A percentile compares a stretch with the other conserved stretches of the same genome.
These are phyloP conservation scores for Nowakowskiella sp. DNA, from an alignment of 192 early-diverging fungal genomes.

Conservation along the genomic window DNA sequence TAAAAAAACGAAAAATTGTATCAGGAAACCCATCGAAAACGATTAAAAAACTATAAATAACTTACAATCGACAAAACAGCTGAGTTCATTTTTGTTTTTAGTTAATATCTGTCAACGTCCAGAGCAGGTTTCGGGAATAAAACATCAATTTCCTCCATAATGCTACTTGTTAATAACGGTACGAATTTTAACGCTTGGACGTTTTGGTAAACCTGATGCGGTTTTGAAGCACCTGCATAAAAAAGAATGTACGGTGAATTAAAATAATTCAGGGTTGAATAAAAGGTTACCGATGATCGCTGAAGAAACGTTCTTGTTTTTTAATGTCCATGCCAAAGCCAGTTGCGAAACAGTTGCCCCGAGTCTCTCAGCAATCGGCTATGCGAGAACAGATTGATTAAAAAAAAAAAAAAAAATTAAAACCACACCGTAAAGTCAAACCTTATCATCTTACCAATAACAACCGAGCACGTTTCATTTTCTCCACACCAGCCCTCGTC, in stretches of 20 bases:
- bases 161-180: constrained; percentile 55
- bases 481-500: too few relatives aligned
- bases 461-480: too few relatives aligned
- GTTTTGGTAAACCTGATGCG: constrained; percentile 68
- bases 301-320: constrained; percentile 48
- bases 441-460: constrained; percentile 4
- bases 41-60: too few relatives aligned
- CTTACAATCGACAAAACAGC: too few relatives aligned
- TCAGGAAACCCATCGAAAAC: too few relatives aligned
- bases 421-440: too few relatives aligned
- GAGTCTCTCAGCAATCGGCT: constrained; percentile 56
- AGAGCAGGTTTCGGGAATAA: too few relatives aligned
- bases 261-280: neutral
- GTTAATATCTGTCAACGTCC: too few relatives aligned
- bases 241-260: neutral
- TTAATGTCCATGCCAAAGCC: constrained; percentile 66
- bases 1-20: too few relatives aligned
- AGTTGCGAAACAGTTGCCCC: constrained; percentile 56
- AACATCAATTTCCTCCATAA: constrained; percentile 63
- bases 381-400: too few relatives aligned
- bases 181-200: constrained; percentile 49
- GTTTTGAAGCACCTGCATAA: constrained; percentile 49
- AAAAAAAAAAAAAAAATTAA: too few relatives aligned
- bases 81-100: too few relatives aligned
- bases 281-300: constrained; percentile 38